Evolutionary conservation across 2,329 filamentous ascomycete genomes (phyloP), one percentile per base, ranked within the genome.

Genomic region (Microsporum ferrugineum): DNA sequence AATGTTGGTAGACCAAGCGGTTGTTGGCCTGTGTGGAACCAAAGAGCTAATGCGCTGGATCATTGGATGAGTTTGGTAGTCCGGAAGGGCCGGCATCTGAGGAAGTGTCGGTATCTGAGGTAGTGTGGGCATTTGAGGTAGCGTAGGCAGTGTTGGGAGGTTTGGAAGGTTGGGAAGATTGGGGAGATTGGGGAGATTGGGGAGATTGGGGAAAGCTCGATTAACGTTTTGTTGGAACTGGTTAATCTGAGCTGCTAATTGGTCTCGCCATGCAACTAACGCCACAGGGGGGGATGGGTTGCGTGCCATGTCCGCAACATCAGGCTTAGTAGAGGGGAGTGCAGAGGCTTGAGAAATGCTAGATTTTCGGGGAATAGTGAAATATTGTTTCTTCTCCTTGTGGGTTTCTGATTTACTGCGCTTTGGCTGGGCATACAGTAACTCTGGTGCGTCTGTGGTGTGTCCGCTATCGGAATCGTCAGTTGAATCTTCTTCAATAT

Each of bases 141-240:
- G 23, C 36, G 51, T 10, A 38, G 51, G 51, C 31, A 55, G 36
- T n/a, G 57, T 23, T 3, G 58, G 58, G 17, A 60, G 36, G 10
- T 45, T 34, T 23, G 58, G 58, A 5, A 60, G 17, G 17, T 23
- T 23, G 17, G 58, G 58, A 23, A 60, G 36, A 5, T 45, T 34
- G 10, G 58, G 58, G 2, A 60, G 36, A 17, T 43, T 34, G 75
- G 84, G 82, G 14, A 84, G 80, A 36, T 74, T 72, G 38, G 76
- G 75, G 14, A 87, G 73, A 62, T 86, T 87, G 57, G 86, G 86
- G 67, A 89, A 78, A 53, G 85, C 81, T 71, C 85, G 77, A 39
- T 83, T 79, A 77, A 89, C 81, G 53, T 80, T 84, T 70, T 89
- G 85, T 69, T 91, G 89, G 68, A 91, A 80, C 62, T 91, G 85